phyloP scores from a whole-genome alignment of 176 grass and related monocot species.

The Aechmea fasciata region DNA sequence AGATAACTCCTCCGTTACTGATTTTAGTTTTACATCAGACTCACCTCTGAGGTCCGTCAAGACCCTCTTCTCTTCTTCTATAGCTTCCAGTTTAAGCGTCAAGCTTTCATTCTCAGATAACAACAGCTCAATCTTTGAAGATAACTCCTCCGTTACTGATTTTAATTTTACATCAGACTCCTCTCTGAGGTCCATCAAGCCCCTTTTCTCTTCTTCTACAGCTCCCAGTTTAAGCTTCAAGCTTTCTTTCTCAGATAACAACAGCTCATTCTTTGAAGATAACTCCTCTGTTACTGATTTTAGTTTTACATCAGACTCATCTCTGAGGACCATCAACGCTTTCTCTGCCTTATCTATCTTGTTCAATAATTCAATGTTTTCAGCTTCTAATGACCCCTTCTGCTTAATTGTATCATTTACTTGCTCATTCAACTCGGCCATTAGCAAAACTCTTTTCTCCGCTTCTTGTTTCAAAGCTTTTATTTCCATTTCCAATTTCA shows the following conservation, averaged over 20 bases:
- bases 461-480: constrained; percentile 28
- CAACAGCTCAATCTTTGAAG: constrained; percentile 32
- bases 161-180: constrained; percentile 5
- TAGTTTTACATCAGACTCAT: constrained; percentile 5
- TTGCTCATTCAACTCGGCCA: constrained; percentile 44
- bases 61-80: constrained; percentile 1
- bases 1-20: constrained; percentile 16
- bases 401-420: constrained; percentile 43
- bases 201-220: constrained; percentile 3
- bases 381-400: constrained; percentile 30
- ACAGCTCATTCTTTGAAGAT: constrained; percentile 28
- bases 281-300: constrained; percentile 19
- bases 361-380: not conserved
- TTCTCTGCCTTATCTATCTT: constrained; percentile 8
- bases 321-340: constrained; percentile 7
- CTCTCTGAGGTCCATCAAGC: constrained; percentile 12
- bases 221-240: constrained; percentile 25
- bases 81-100: constrained; percentile 7
- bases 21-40: not conserved
- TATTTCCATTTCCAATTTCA: constrained; percentile 11
- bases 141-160: constrained; percentile 20
- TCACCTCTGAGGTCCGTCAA: constrained; percentile 17
- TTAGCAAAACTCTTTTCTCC: constrained; percentile 37
- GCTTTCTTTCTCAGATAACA: constrained; percentile 45
- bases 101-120: constrained; percentile 46